Base-by-base conservation (phyloP, 2,329 filamentous ascomycete species). In the Ampelomyces quisqualis region DNA sequence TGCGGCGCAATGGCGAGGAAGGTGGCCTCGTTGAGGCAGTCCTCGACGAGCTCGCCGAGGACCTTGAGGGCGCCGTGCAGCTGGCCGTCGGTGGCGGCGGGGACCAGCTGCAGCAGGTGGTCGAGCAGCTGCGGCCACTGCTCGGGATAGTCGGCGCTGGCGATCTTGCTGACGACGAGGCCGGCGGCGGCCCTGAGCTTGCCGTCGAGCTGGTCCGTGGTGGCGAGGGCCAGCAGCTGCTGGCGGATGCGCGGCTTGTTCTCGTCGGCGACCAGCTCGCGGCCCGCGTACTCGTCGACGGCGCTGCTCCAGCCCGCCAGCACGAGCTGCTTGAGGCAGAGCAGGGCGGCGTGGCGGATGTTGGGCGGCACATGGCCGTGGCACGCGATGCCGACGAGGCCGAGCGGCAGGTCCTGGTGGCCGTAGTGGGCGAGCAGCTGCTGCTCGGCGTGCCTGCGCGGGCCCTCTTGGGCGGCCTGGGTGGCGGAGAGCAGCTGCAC, bases 91-190 rank as follows among this genome's bases (percentile, higher is more conserved):
- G 77, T 82, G 47, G 88, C 89, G 38, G 76, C 79, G 38, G 85
- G 81, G 59, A 97, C 87, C 35, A 90, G 77, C 29, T 80, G 79
- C 47, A 98, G 79, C 28, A 97, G 77, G 22, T 82, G 80, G 15
- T 89, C 88, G 20, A 98, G 81, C 29, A 98, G 80, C 53, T 81
- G 80, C n/a, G 90, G 89, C 93, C 93, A 98, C 60, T 90, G 80
- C 45, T 96, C 89, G 38, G 93, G 93, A 64, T 95, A 97, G 73
- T 98, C 93, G 60, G 85, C 81, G 50, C 84, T 86, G 41, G 93
- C 93, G 56, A 98, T 95, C 73, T 95, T 97, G 74, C 90, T 91
- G 48, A 96, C 88, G 4, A 86, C 82, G 55, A 84, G 88, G 76
- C 90, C 94, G 36, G 91, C 88, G n/a, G 86, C 83, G 40, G 84